Conservation (phyloP, 2,329 filamentous ascomycete genomes). For the Alternaria burnsii region DNA sequence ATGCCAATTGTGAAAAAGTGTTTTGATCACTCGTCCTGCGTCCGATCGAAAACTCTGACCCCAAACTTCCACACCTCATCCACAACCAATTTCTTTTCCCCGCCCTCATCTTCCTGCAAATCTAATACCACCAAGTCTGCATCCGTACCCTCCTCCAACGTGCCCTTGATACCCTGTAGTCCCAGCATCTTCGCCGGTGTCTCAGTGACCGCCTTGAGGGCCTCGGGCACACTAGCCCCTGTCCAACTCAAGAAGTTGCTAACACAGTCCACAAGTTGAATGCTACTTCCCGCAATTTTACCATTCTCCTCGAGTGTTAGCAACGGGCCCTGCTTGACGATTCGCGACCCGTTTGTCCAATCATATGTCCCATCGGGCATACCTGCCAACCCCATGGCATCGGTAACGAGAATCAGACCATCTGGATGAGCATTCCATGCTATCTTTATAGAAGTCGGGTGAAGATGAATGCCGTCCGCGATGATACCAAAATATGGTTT, state of each 20-base stretch:
- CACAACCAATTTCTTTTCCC: conserved; percentile 65
- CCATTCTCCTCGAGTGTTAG: conserved; percentile 79
- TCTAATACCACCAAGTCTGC: conserved; percentile 72
- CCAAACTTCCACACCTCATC: conserved; percentile 86
- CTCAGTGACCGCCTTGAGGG: conserved; percentile 75
- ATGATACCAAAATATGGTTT: conserved; percentile 89
- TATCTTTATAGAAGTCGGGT: conserved; percentile 87
- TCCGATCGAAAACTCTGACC: conserved; percentile 39
- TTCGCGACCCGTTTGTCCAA: conserved; percentile 78
- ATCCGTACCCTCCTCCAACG: conserved; percentile 55
- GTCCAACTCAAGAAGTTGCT: conserved; percentile 83
- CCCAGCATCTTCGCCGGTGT: conserved; percentile 82
- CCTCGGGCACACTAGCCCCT: conserved; percentile 71
- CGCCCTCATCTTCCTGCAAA: conserved; percentile 58
- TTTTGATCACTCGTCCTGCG: neutral
- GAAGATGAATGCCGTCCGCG: conserved; percentile 87
- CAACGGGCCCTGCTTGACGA: conserved; percentile 74
- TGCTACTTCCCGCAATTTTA: conserved; percentile 65
- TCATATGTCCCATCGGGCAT: conserved; percentile 84
- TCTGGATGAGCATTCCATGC: conserved; percentile 86
- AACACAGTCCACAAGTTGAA: conserved; percentile 81
- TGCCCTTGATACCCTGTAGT: conserved; percentile 71
- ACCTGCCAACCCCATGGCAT: conserved; percentile 88
- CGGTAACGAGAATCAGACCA: conserved; percentile 88
- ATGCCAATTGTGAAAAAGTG: neutral